Conservation (phyloP, 805 yeast genomes). For the Suhomyces tanzawaensis region DNA sequence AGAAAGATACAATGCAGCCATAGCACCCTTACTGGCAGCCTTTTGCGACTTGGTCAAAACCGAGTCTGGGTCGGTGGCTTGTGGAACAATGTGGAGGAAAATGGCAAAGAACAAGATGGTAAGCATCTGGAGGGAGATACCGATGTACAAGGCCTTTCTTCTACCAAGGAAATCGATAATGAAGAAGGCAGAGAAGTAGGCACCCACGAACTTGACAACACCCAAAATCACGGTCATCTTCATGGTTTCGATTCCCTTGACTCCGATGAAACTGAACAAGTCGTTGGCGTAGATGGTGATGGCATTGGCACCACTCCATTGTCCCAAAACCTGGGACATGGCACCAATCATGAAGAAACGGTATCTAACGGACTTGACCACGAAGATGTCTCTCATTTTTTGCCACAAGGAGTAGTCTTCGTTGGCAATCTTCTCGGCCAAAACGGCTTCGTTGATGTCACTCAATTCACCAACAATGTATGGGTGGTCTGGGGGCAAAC, state of each 20-base stretch:
- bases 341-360: conserved; percentile 43
- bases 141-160: conserved; percentile 48
- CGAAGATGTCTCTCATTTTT: conserved; percentile 32
- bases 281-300: conserved; percentile 58
- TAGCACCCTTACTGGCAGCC: conserved; percentile 45
- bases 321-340: conserved; percentile 48
- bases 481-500: conserved; percentile 46
- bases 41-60: conserved; percentile 28
- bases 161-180: conserved; percentile 54
- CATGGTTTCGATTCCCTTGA: conserved; percentile 39
- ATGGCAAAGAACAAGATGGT: conserved; percentile 47
- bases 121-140: conserved; percentile 43
- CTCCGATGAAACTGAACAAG: conserved; percentile 45
- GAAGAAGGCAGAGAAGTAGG: conserved; percentile 51
- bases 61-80: conserved; percentile 33
- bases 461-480: conserved; percentile 49
- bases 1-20: conserved; percentile 48
- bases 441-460: conserved; percentile 49
- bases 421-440: conserved; percentile 29
- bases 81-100: conserved; percentile 45
- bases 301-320: conserved; percentile 61
- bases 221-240: conserved; percentile 53
- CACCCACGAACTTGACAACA: conserved; percentile 49
- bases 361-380: conserved; percentile 41
- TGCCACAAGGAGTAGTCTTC: conserved; percentile 13